Evolutionary conservation across 495 filamentous ascomycete genomes (phyloP), one percentile per base, ranked within the genome.

Genomic region (Hyaloscypha bicolor): DNA sequence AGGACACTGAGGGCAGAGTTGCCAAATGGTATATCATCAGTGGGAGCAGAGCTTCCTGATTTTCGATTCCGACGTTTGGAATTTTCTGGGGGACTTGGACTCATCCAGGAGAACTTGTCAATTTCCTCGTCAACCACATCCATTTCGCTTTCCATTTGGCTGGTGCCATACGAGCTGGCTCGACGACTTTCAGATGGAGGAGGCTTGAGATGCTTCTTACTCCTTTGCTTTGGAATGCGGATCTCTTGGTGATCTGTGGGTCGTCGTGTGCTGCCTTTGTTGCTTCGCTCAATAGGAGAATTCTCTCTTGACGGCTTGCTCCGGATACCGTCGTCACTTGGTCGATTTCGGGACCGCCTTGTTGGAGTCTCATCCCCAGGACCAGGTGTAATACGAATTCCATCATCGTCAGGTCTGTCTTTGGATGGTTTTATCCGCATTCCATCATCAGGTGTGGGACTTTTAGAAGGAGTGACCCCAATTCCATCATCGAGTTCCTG

Each of bases 1-100:
- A 78, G 83, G 75, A 80, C 83, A 67, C 81, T 87, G 66, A 85
- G 86, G 76, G 90, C 83, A 29, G 84, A 86, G 56, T 79, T 82
- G 14, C 84, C 84, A 64, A 85, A 77, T 1, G 83, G 84, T 45
- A 86, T 85, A 42, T 86, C 84, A 9, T 80, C 81, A 21, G 85
- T 67, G 1, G 81, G 79, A 64, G 83, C 81, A 11, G 64, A 58
- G 29, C 69, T 72, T 57, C 25, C 61, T 9, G 69, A 69, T 52
- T 62, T 74, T 31, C 64, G n/a, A 37, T 64, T 51, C 19, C 58
- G 29, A 30, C 64, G 55, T 42, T 65, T 66, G 4, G 64, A 68
- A 14, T 66, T 64, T 31, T 69, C 62, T 31, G 71, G 62, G 2
- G 67, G 67, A 31, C 67, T 70, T 8, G 69, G 66, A 6, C 63